Evolutionary conservation across 2,329 filamentous ascomycete genomes (phyloP), one percentile per base, ranked within the genome.

Genomic region (Coniochaeta prunicola): DNA sequence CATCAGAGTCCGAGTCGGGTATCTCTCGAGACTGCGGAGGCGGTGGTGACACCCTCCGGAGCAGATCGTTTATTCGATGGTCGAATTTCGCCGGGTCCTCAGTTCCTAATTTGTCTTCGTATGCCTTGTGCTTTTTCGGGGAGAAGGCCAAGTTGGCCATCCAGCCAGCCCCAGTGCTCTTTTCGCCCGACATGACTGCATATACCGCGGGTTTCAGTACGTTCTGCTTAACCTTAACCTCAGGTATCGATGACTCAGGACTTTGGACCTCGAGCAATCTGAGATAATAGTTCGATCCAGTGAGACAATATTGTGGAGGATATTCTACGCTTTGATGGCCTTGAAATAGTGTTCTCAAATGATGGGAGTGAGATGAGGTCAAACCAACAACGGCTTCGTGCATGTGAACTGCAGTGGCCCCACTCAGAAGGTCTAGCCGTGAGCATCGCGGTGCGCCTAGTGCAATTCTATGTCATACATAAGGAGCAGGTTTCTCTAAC

Each of bases 1-100:
- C n/a, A 34, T 55, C 53, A 9, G 48, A 31, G 36, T 55, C 53
- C 9, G 53, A 55, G 53, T 55, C 53, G 21, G 53, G n/a, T 50
- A 50, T 50, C 24, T 28, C 45, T 30, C 10, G 7, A 50, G 45
- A 2, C 45, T 50, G 21, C 13, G 24, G 45, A 2, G 45, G 45
- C n/a, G n/a, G n/a, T n/a, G n/a, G n/a, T n/a, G n/a, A n/a, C 45
- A 21, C n/a, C 45, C n/a, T 50, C 30, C 24, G 21, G 1, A 28
- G 10, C 10, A 50, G 5, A 7, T 50, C 21, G 15, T 28, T 50
- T n/a, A 50, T 2, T 4, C 45, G 21, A 13, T 30, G 45, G 24
- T 28, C 24, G 12, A 50, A 50, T 15, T 21, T 26, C 45, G 21
- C 24, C 13, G 45, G 45, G n/a, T 12, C n/a, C 13, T 17, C 26